phyloP scores from a whole-genome alignment of 495 filamentous ascomycete genomes.

The Xylaria longipes region DNA sequence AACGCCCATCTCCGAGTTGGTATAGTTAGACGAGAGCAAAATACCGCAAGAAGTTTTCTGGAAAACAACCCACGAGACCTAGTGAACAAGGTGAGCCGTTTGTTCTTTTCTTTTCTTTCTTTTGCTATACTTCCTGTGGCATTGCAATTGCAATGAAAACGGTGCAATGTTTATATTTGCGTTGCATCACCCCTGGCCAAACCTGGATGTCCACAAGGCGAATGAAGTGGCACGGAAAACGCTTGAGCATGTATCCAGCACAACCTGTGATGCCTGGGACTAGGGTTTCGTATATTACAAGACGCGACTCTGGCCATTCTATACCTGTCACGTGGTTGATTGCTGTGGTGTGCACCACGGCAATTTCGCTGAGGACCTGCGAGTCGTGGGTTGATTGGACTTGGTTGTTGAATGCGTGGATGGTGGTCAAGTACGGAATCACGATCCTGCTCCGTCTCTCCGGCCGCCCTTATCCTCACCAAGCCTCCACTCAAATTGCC shows the following conservation, averaged over 20 bases:
- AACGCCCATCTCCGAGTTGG: not conserved
- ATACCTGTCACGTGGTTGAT: not conserved
- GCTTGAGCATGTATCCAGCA: not conserved
- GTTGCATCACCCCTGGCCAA: not conserved
- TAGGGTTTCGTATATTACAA: not conserved
- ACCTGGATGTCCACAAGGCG: not conserved
- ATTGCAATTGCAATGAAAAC: not conserved
- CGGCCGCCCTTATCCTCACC: not conserved
- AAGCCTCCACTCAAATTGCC: not conserved
- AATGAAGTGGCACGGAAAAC: not conserved
- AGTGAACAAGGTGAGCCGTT: slow-evolving; percentile 1
- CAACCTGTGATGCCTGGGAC: not conserved
- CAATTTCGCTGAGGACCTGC: not conserved
- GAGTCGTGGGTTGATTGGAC: not conserved
- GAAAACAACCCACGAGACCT: not conserved
- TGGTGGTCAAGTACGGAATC: not conserved
- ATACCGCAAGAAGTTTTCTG: not conserved
- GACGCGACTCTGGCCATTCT: not conserved
- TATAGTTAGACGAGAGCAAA: not conserved
- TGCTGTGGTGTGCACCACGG: not conserved
- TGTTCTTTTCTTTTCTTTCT: not conserved
- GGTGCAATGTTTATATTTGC: not conserved
- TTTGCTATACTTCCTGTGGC: not conserved
- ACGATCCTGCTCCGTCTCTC: not conserved
- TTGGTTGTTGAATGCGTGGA: not conserved